A percentile compares a stretch with the other conserved stretches of the same genome.
phyloP scores from a whole-genome alignment of 2,329 filamentous ascomycete genomes.

The Aureobasidium leucospermi region DNA sequence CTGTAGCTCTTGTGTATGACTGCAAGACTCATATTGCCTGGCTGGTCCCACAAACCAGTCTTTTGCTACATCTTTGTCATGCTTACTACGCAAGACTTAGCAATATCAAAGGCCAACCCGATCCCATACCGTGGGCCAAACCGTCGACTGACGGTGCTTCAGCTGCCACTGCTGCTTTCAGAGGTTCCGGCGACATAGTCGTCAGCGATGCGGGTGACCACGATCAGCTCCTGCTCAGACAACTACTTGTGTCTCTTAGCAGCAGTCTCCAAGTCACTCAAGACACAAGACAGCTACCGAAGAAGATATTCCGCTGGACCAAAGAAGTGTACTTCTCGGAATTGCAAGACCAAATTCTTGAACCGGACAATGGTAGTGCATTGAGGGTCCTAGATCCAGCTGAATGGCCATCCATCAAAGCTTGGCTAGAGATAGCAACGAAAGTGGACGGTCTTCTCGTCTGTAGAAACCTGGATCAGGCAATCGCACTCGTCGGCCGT shows the following conservation, averaged over 20 bases:
- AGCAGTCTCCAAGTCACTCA: not conserved
- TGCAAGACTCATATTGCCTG: not conserved
- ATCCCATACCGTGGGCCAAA: not conserved
- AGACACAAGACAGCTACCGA: not conserved
- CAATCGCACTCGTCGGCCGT: not conserved
- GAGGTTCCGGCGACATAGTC: not conserved
- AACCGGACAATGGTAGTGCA: not conserved
- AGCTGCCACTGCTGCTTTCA: not conserved
- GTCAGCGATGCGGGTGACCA: not conserved
- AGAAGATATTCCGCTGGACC: not conserved
- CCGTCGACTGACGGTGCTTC: not conserved
- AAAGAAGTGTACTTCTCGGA: not conserved
- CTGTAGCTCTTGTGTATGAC: not conserved
- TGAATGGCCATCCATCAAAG: not conserved
- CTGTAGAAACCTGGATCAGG: not conserved
- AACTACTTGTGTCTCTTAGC: not conserved
- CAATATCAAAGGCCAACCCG: not conserved
- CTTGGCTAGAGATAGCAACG: not conserved
- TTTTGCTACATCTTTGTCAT: not conserved
- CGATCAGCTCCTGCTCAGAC: not conserved
- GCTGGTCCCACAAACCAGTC: not conserved
- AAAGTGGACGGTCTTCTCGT: not conserved
- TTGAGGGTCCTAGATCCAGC: not conserved
- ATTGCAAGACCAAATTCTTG: not conserved
- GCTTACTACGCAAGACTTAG: not conserved